These are phyloP conservation scores for Nakaseomyces glabratus DNA, from an alignment of 1,139 yeast species.

Conservation along the genomic window DNA sequence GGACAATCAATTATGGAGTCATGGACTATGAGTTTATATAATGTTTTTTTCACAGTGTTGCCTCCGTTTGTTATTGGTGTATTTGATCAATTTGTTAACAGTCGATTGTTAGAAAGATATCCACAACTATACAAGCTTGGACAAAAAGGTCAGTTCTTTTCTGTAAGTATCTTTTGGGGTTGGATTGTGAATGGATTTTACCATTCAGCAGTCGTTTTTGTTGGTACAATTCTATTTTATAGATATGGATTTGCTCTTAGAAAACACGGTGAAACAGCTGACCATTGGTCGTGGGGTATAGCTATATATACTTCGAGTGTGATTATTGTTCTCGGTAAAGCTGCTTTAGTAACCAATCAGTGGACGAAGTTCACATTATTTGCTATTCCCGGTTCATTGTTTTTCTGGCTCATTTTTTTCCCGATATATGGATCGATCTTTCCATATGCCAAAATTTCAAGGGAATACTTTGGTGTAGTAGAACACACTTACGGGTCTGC, in stretches of 20 bases:
- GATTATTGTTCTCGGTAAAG: slow-evolving; percentile 86
- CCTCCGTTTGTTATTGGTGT: slow-evolving; percentile 97
- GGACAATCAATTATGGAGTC: slow-evolving; percentile 96
- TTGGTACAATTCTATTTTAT: slow-evolving; percentile 65
- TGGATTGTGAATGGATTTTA: slow-evolving; percentile 95
- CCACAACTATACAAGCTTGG: slow-evolving; percentile 92
- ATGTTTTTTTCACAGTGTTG: slow-evolving; percentile 87
- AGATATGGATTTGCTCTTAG: slow-evolving; percentile 56
- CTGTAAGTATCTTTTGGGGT: slow-evolving; percentile 90
- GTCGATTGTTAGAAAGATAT: slow-evolving; percentile 78
- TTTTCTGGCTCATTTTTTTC: slow-evolving; percentile 75
- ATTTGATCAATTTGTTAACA: slow-evolving; percentile 92
- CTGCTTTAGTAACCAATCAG: slow-evolving; percentile 80
- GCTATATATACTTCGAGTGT: slow-evolving; percentile 83
- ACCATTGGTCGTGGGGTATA: slow-evolving; percentile 95
- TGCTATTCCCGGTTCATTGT: slow-evolving; percentile 91
- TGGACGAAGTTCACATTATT: slow-evolving; percentile 91
- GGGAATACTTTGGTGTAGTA: slow-evolving; percentile 75
- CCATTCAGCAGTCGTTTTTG: slow-evolving; percentile 79
- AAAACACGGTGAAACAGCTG: slow-evolving; percentile 59
- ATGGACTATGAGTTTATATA: slow-evolving; percentile 94
- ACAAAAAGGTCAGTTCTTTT: slow-evolving; percentile 78
- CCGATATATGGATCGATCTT: slow-evolving; percentile 84
- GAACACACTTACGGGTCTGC: slow-evolving; percentile 67
- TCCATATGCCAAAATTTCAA: slow-evolving; percentile 73